Evolutionary conservation across 2,329 filamentous ascomycete species (phyloP).

Genomic region (Cercospora zeina): DNA sequence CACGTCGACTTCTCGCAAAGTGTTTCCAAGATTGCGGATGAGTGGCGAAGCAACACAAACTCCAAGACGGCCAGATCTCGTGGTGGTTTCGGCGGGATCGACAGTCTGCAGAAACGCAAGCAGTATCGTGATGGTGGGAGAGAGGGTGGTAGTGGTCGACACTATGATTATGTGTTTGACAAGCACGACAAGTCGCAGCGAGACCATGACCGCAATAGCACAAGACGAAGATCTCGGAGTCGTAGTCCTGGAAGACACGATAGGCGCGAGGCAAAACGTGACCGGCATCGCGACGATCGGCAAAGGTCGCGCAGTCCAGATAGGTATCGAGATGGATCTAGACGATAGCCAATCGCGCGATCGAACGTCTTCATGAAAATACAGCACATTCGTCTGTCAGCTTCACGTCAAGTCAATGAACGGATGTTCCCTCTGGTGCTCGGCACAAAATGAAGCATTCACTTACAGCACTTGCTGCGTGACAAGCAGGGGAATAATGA

Average conservation of each 20-base stretch:
- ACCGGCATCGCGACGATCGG: constrained; percentile 27
- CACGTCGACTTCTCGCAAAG: constrained; percentile 99
- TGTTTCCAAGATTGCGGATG: constrained; percentile 79
- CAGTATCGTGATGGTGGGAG: constrained; percentile 67
- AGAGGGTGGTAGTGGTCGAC: constrained; percentile 45
- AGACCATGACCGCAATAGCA: constrained; percentile 16
- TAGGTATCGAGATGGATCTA: constrained; percentile 20
- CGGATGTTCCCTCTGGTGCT: not conserved
- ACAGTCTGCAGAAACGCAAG: constrained; percentile 81
- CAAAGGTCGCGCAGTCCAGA: constrained; percentile 26
- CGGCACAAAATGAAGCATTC: not conserved
- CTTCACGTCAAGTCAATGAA: not conserved
- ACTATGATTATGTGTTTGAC: constrained; percentile 80
- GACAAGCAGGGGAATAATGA: not conserved
- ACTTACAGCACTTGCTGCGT: not conserved
- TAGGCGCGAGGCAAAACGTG: constrained; percentile 24
- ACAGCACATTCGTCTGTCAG: not conserved
- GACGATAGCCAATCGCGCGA: not conserved
- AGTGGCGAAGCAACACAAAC: constrained; percentile 84
- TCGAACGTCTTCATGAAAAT: not conserved
- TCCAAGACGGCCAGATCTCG: constrained; percentile 67
- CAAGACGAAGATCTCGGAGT: constrained; percentile 32
- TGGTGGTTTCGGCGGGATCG: constrained; percentile 89
- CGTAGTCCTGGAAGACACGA: constrained; percentile 36
- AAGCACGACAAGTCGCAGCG: constrained; percentile 50